Evolutionary conservation across 176 grass and related monocot genomes (phyloP).

Genomic region (Melocanna baccifera): DNA sequence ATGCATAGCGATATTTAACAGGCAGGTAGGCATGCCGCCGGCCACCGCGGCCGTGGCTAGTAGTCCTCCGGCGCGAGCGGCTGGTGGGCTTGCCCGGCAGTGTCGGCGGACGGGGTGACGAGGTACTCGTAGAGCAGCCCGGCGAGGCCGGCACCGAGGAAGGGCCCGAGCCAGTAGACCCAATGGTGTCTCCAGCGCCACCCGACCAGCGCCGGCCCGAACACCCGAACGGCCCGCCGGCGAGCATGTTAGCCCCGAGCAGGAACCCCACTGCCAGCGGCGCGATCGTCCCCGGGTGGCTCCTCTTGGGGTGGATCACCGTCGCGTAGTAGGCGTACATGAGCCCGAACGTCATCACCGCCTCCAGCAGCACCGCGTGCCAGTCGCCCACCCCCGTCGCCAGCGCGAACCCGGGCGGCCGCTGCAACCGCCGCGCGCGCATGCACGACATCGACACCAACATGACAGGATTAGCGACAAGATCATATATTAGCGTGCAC

Average conservation of each 20-base stretch:
- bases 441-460: not conserved
- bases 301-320: conserved; percentile 75
- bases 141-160: conserved; percentile 62
- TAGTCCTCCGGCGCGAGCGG: conserved; percentile 91
- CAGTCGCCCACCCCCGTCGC: conserved; percentile 70
- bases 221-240: conserved; percentile 73
- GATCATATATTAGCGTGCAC: not conserved
- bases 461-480: not conserved
- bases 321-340: conserved; percentile 91
- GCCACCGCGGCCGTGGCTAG: conserved; percentile 27
- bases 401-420: conserved; percentile 63
- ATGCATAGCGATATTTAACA: not conserved
- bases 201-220: conserved; percentile 68
- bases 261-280: conserved; percentile 83
- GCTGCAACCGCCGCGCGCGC: conserved; percentile 11
- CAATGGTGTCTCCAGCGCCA: conserved; percentile 92
- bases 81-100: conserved; percentile 54
- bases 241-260: conserved; percentile 81
- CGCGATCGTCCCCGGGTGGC: conserved; percentile 64
- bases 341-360: conserved; percentile 77
- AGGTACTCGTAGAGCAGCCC: conserved; percentile 80
- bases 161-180: conserved; percentile 91
- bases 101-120: conserved; percentile 47
- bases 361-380: conserved; percentile 88
- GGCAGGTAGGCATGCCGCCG: not conserved